Base-by-base conservation (phyloP, 2,329 filamentous ascomycete species). In the Bipolaris cookei region DNA sequence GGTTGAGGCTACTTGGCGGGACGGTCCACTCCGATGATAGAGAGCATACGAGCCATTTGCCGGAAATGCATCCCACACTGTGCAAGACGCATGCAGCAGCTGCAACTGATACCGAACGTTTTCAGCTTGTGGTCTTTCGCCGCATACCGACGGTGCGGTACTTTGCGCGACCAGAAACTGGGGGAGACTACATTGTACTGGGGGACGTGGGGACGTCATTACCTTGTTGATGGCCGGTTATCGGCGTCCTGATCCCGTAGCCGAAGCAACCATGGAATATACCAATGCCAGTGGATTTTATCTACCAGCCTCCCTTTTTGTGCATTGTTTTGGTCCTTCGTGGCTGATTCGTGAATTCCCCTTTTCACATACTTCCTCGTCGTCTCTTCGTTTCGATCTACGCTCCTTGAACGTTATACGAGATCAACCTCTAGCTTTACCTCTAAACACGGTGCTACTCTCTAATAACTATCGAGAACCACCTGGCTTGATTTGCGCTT, bases 11-110 rank as follows among this genome's bases (percentile, higher is more conserved):
- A 70, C 63, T 70, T 69, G 63, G 66, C 54, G 51, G 41, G 43
- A 54, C 72, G 72, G 72, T 59, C 47, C 39, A 51, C 66, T 69
- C 72, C 71, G 72, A 73, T 59, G 66, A 64, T 66, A 56, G 61
- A 58, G 54, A 16, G 23, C 43, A 34, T 32, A 32, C 42, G 32
- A 32, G 37, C 23, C 32, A 42, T 47, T 47, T 43, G 43, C 54
- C 21, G 42, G 45, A 59, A 52, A 39, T 37, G 58, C 62, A 68
- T 67, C 67, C 66, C 64, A 66, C 70, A 49, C 59, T 48, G 37
- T 25, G 10, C 25, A 16, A 41, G 44, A 47, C 44, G 46, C 45
- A 38, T 43, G 6, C 25, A 39, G 28, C 54, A 43, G 57, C 65
- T 58, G 42, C 44, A 52, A 48, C 30, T 56, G 49, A 56, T 39